These are phyloP conservation scores for Verticillium albo-atrum DNA, from an alignment of 2,329 filamentous ascomycete genomes.

Conservation along the genomic window DNA sequence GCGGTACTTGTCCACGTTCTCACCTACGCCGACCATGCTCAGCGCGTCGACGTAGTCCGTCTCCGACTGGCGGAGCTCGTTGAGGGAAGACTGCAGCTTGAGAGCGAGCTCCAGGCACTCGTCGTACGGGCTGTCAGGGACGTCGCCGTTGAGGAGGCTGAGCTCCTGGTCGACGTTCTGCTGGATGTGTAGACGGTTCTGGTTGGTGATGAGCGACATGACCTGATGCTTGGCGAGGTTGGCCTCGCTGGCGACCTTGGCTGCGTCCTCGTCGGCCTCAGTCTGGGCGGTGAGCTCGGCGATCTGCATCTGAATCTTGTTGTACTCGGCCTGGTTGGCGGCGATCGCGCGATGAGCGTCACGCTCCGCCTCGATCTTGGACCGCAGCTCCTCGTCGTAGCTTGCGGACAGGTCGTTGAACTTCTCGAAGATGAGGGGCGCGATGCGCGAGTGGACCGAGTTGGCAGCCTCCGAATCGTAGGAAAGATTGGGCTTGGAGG, in stretches of 20 bases:
- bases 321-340: conserved; percentile 65
- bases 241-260: conserved; percentile 46
- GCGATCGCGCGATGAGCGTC: conserved; percentile 63
- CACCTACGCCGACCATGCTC: conserved; percentile 64
- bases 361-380: conserved; percentile 66
- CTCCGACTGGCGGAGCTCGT: conserved; percentile 59
- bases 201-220: conserved; percentile 43
- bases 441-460: conserved; percentile 64
- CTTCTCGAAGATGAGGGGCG: conserved; percentile 65
- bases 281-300: conserved; percentile 50
- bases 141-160: conserved; percentile 45
- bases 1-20: conserved; percentile 70
- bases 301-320: conserved; percentile 54
- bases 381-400: conserved; percentile 71
- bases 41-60: conserved; percentile 65
- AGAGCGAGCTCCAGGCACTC: conserved; percentile 55
- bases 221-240: conserved; percentile 44
- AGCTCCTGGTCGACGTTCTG: conserved; percentile 48
- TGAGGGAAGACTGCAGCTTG: conserved; percentile 51
- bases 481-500: conserved; percentile 30
- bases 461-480: conserved; percentile 64
- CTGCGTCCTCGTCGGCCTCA: conserved; percentile 50
- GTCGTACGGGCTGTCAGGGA: conserved; percentile 40
- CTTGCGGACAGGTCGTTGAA: conserved; percentile 65
- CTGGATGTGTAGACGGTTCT: conserved; percentile 49